Conservation (phyloP, 2,329 filamentous ascomycete species). For the Chaetomium sp. region DNA sequence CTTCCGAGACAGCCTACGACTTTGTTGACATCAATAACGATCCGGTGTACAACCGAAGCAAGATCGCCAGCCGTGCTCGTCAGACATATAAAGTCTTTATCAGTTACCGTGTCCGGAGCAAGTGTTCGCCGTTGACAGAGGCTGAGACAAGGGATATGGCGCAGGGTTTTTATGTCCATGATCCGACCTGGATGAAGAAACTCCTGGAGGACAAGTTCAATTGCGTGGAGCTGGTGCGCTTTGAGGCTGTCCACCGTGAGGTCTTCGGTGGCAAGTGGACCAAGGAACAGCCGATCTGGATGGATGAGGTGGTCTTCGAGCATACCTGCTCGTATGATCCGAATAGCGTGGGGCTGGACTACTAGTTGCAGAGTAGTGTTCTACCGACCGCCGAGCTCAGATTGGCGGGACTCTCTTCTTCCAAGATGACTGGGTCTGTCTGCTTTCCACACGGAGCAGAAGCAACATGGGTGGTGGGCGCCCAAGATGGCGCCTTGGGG, state of each 20-base stretch:
- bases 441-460: too few relatives aligned
- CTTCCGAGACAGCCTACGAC: conserved; percentile 33
- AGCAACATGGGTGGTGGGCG: too few relatives aligned
- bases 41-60: conserved; percentile 27
- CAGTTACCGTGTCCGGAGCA: conserved; percentile 15
- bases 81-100: conserved; percentile 13
- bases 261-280: not conserved
- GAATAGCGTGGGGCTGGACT: not conserved
- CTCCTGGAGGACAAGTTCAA: conserved; percentile 15
- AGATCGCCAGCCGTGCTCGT: conserved; percentile 1
- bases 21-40: conserved; percentile 27
- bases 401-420: too few relatives aligned
- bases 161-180: conserved; percentile 11
- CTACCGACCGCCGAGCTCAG: too few relatives aligned
- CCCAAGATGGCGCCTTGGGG: too few relatives aligned
- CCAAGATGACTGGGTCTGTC: too few relatives aligned
- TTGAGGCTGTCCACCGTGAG: conserved; percentile 14
- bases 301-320: conserved; percentile 22
- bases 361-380: not conserved
- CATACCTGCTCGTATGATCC: conserved; percentile 14
- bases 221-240: conserved; percentile 16
- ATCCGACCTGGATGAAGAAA: conserved; percentile 16
- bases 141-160: conserved; percentile 2
- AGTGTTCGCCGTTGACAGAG: not conserved
- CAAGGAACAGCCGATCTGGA: conserved; percentile 10